phyloP scores from a whole-genome alignment of 495 filamentous ascomycete genomes.

The Penicillium herquei region DNA sequence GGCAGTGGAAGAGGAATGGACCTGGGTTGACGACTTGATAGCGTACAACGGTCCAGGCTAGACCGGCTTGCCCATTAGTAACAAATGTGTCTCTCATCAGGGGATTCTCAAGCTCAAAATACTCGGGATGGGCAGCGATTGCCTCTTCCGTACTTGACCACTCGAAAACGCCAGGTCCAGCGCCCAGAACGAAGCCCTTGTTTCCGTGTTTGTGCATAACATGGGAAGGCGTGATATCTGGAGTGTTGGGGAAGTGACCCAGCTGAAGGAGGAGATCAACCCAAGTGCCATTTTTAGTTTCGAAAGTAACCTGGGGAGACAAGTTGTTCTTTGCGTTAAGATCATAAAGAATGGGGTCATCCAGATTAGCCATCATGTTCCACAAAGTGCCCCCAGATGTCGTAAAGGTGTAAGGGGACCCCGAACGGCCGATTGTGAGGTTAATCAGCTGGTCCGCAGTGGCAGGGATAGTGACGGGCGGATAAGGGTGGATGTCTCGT shows the following conservation, averaged over 20 bases:
- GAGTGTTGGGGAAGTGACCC: constrained; percentile 11
- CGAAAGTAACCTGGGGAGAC: constrained; percentile 35
- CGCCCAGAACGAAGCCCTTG: constrained; percentile 37
- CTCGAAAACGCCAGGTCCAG: constrained; percentile 39
- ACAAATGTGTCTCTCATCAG: constrained; percentile 49
- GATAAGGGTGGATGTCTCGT: constrained; percentile 27
- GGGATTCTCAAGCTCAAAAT: constrained; percentile 45
- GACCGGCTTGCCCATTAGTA: constrained; percentile 32
- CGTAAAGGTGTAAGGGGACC: constrained; percentile 38
- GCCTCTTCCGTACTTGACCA: constrained; percentile 45
- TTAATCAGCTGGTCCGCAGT: constrained; percentile 44
- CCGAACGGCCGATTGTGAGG: constrained; percentile 34
- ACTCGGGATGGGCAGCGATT: constrained; percentile 28
- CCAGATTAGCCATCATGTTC: constrained; percentile 31
- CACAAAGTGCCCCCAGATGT: constrained; percentile 30
- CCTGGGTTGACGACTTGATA: constrained; percentile 56
- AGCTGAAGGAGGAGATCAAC: constrained; percentile 48
- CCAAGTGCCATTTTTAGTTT: constrained; percentile 48
- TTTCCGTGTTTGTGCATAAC: constrained; percentile 57
- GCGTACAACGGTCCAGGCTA: constrained; percentile 39
- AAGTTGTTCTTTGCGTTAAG: constrained; percentile 24
- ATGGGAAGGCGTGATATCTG: constrained; percentile 31
- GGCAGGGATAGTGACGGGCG: constrained; percentile 36
- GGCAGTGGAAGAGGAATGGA: constrained; percentile 53
- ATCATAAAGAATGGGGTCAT: constrained; percentile 42